Conservation (phyloP, 2,329 filamentous ascomycete species). For the Fusarium sp. region DNA sequence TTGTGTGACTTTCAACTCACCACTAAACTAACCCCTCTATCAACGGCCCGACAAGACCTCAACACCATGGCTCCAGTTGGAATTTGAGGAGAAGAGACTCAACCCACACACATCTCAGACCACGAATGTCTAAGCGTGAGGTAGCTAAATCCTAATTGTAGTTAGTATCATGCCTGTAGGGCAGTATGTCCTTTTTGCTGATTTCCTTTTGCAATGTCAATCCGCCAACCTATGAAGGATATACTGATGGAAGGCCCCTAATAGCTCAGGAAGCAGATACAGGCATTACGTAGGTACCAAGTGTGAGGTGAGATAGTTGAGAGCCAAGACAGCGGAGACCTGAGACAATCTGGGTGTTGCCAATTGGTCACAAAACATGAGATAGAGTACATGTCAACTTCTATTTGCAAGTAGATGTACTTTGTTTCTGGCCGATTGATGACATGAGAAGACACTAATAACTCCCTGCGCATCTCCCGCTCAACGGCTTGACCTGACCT, state of each 20-base stretch:
- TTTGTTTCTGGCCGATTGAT: slow-evolving; percentile 17
- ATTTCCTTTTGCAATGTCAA: slow-evolving; percentile 28
- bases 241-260: neutral
- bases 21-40: slow-evolving; percentile 27
- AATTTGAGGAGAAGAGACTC: slow-evolving; percentile 19
- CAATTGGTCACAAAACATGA: slow-evolving; percentile 35
- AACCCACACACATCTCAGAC: slow-evolving; percentile 23
- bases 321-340: slow-evolving; percentile 30
- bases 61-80: slow-evolving; percentile 25
- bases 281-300: slow-evolving; percentile 35
- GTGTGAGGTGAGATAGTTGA: slow-evolving; percentile 12
- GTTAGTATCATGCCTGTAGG: slow-evolving; percentile 8
- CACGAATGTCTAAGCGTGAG: slow-evolving; percentile 13
- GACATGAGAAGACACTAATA: slow-evolving; percentile 16
- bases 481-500: slow-evolving; percentile 31
- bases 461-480: slow-evolving; percentile 30
- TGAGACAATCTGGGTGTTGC: slow-evolving; percentile 7
- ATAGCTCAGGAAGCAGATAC: slow-evolving; percentile 13
- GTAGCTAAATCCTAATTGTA: neutral
- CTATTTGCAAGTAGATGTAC: slow-evolving; percentile 32
- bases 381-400: slow-evolving; percentile 21
- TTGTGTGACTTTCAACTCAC: slow-evolving; percentile 18
- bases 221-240: neutral
- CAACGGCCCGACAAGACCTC: slow-evolving; percentile 38
- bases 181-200: slow-evolving; percentile 6